These are phyloP conservation scores for Miamiensis avidus DNA, from an alignment of 169 alveolate species.

Conservation along the genomic window DNA sequence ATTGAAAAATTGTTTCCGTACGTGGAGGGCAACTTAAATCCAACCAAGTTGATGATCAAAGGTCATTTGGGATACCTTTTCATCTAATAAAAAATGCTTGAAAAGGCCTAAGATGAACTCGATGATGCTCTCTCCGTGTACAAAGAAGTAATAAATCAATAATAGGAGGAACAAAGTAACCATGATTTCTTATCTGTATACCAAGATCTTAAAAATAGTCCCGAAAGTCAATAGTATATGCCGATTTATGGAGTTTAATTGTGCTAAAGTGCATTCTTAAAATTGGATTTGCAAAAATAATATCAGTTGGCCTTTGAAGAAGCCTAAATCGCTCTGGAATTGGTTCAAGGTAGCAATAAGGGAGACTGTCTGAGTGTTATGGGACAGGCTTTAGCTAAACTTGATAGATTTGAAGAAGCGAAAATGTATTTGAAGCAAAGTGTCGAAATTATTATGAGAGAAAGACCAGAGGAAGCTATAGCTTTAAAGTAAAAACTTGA, in stretches of 20 bases:
- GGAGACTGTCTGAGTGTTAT: neutral
- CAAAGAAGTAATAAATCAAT: neutral
- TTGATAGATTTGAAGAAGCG: neutral
- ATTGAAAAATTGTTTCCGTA: neutral
- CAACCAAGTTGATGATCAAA: neutral
- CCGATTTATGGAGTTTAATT: neutral
- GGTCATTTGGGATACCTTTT: neutral
- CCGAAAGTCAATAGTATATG: neutral
- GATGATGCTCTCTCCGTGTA: neutral
- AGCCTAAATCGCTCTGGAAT: neutral
- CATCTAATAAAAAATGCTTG: too few relatives aligned
- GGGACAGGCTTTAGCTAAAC: neutral
- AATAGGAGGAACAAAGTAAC: too few relatives aligned
- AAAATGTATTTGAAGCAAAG: neutral
- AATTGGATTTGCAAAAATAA: neutral
- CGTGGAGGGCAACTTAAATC: neutral
- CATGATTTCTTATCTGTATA: too few relatives aligned
- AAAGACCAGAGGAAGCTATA: neutral
- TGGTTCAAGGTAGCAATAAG: neutral
- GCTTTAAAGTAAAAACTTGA: neutral
- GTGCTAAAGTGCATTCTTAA: neutral
- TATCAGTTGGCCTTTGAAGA: neutral
- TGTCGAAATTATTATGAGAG: neutral
- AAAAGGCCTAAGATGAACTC: neutral
- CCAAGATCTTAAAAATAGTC: too few relatives aligned